phyloP scores from a whole-genome alignment of 345 rosid genomes.

The Populus davidiana region DNA sequence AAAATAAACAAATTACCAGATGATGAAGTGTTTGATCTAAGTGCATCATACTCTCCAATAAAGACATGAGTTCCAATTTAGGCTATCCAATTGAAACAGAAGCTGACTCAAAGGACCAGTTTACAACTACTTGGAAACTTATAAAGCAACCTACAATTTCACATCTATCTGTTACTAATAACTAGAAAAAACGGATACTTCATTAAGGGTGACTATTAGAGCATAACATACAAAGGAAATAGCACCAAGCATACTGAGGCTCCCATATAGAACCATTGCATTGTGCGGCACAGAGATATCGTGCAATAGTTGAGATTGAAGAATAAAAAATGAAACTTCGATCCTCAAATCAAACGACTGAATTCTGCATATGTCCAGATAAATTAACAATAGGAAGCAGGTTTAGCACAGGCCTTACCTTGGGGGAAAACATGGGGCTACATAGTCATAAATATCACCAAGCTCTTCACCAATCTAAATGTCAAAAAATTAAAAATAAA shows the following conservation, averaged over 20 bases:
- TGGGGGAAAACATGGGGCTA: constrained; percentile 99
- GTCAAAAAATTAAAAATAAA: constrained; percentile 19
- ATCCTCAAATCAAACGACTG: background rate
- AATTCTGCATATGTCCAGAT: background rate
- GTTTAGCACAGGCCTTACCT: constrained; percentile 33
- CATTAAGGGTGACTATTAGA: background rate
- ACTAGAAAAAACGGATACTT: background rate
- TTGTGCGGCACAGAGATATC: too few relatives aligned
- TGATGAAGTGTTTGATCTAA: background rate
- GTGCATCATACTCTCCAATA: background rate
- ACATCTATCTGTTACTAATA: background rate
- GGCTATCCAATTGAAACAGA: background rate
- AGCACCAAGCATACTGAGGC: background rate
- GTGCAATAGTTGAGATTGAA: background rate
- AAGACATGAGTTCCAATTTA: background rate
- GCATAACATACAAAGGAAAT: background rate
- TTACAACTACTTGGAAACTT: background rate
- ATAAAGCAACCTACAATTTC: background rate
- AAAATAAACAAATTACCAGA: background rate
- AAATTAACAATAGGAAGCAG: background rate
- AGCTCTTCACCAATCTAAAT: constrained; percentile 96
- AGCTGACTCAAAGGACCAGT: background rate
- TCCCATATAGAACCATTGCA: too few relatives aligned
- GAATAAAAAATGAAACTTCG: background rate
- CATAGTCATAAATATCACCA: constrained; percentile 96